A percentile compares a stretch with the other conserved stretches of the same genome.
Evolutionary conservation across 176 grass and related monocot species (phyloP).

Genomic region (Hyparrhenia diplandra): DNA sequence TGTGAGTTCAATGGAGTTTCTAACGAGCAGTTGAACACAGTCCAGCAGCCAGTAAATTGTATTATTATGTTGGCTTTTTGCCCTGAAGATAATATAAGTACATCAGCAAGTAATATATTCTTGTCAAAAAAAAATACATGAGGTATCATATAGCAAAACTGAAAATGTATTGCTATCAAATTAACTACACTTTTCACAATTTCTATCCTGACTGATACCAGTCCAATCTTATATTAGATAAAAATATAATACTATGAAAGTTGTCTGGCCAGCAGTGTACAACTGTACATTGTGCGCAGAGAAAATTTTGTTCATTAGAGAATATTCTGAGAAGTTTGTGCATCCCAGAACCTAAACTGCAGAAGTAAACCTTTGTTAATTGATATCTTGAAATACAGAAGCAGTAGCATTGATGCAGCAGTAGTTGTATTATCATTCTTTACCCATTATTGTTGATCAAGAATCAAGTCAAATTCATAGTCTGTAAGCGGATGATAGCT

Average conservation of each 20-base stretch:
- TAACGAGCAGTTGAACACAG: not conserved
- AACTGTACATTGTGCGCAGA: not conserved
- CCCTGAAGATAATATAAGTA: conserved; percentile 11
- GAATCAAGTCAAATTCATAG: not conserved
- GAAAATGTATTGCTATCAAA: not conserved
- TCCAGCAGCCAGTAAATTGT: not conserved
- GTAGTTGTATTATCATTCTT: not conserved
- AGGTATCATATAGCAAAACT: not conserved
- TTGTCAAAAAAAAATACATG: not conserved
- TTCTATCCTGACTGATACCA: not conserved
- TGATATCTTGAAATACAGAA: not conserved
- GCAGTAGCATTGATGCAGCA: not conserved
- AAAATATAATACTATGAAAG: not conserved
- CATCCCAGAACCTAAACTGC: not conserved
- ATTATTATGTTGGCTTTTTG: conserved; percentile 24
- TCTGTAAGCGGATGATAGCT: not conserved
- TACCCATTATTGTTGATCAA: not conserved
- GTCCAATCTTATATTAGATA: not conserved
- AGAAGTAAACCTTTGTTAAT: not conserved
- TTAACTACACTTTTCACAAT: not conserved
- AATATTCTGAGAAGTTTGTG: conserved; percentile 3
- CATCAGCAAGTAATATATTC: not conserved
- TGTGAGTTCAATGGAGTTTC: not conserved
- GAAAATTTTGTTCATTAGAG: not conserved
- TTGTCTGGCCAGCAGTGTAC: not conserved